Evolutionary conservation across 2,329 filamentous ascomycete genomes (phyloP).

Genomic region (Monosporascus sp.): DNA sequence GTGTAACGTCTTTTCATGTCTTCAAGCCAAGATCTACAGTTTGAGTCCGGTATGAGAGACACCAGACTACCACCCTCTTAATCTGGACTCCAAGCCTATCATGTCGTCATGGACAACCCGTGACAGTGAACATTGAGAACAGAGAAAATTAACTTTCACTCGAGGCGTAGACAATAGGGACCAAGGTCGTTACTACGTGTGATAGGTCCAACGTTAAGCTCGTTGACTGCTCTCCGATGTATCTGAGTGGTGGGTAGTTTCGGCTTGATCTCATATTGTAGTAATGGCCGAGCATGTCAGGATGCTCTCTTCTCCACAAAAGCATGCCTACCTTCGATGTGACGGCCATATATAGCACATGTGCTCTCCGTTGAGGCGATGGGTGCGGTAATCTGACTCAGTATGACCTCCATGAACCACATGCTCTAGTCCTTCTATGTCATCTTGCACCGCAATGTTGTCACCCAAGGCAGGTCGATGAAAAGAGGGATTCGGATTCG

Average conservation of each 20-base stretch:
- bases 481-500: neutral
- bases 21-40: no score
- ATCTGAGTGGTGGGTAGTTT: neutral
- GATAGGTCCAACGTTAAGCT: neutral
- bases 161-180: no score
- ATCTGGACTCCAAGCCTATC: no score
- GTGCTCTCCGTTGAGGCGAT: neutral
- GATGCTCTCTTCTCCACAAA: neutral
- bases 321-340: neutral
- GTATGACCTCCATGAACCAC: neutral
- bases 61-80: no score
- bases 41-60: no score
- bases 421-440: neutral
- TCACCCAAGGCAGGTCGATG: neutral
- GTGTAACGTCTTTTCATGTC: no score
- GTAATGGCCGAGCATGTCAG: neutral
- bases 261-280: neutral
- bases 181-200: no score
- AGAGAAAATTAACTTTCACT: no score
- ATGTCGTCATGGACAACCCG: no score
- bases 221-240: neutral
- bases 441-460: neutral
- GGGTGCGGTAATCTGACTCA: neutral
- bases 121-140: no score
- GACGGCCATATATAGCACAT: neutral